These are phyloP conservation scores for Cadophora luteo-olivacea DNA, from an alignment of 2,329 filamentous ascomycete species.

Conservation along the genomic window DNA sequence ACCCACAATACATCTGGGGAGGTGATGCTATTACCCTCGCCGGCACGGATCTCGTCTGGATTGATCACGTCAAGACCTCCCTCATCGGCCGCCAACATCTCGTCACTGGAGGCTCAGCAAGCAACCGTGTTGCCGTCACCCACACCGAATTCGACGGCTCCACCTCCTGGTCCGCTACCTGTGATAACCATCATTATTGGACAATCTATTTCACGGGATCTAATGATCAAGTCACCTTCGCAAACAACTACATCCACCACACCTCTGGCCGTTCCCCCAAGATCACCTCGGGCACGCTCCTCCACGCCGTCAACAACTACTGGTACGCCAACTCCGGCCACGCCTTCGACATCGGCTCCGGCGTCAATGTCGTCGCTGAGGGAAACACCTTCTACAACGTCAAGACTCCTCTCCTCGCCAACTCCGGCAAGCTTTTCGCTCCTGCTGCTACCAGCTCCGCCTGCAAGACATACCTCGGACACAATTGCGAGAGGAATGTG, in stretches of 20 bases:
- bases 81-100: slow-evolving; percentile 54
- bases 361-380: slow-evolving; percentile 48
- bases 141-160: slow-evolving; percentile 54
- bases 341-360: slow-evolving; percentile 50
- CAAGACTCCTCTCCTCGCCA: slow-evolving; percentile 42
- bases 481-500: slow-evolving; percentile 32
- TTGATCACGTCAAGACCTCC: slow-evolving; percentile 49
- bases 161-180: slow-evolving; percentile 51
- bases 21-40: slow-evolving; percentile 47
- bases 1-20: slow-evolving; percentile 49
- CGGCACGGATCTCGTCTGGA: slow-evolving; percentile 47
- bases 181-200: slow-evolving; percentile 56
- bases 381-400: slow-evolving; percentile 54
- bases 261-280: slow-evolving; percentile 53
- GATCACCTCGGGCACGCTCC: slow-evolving; percentile 47
- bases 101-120: slow-evolving; percentile 45
- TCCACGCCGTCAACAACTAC: slow-evolving; percentile 53
- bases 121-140: slow-evolving; percentile 51
- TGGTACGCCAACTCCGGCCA: slow-evolving; percentile 51
- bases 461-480: slow-evolving; percentile 30
- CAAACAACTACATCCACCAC: slow-evolving; percentile 53
- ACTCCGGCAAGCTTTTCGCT: slow-evolving; percentile 34
- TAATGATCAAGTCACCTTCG: slow-evolving; percentile 50
- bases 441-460: slow-evolving; percentile 30
- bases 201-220: slow-evolving; percentile 49